phyloP scores from a whole-genome alignment of 1,284 basidiomycete species.

The Heterobasidion irregulare region DNA sequence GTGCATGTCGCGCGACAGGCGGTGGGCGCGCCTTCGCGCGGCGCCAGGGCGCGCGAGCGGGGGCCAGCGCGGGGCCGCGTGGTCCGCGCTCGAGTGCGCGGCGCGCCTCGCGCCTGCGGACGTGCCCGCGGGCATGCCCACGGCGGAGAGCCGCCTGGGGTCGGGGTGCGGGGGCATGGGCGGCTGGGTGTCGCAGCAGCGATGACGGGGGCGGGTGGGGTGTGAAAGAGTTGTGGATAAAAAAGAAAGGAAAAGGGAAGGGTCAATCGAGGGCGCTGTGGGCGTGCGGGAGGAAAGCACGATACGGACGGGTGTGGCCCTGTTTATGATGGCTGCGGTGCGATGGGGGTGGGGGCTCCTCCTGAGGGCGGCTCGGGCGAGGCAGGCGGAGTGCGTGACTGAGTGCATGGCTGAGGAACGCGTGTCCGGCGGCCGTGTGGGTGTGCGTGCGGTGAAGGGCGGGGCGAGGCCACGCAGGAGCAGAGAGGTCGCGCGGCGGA shows the following conservation, averaged over 20 bases:
- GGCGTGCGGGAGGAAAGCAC: conserved; percentile 1
- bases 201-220: neutral
- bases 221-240: too few species aligned
- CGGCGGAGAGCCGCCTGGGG: neutral
- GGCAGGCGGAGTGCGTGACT: too few species aligned
- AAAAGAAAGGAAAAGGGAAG: neutral
- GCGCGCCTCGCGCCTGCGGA: neutral
- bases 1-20: conserved; percentile 19
- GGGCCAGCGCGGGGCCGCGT: neutral
- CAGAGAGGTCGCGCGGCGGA: neutral
- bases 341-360: neutral
- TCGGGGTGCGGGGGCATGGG: neutral
- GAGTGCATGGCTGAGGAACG: neutral
- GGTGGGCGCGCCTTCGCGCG: neutral
- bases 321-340: neutral
- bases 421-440: neutral
- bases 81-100: neutral
- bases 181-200: neutral
- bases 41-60: neutral
- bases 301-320: neutral
- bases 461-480: neutral
- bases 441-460: neutral
- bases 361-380: neutral
- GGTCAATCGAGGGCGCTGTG: neutral
- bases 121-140: neutral